Conservation (phyloP, 2,329 filamentous ascomycete species). For the Eutypa lata region DNA sequence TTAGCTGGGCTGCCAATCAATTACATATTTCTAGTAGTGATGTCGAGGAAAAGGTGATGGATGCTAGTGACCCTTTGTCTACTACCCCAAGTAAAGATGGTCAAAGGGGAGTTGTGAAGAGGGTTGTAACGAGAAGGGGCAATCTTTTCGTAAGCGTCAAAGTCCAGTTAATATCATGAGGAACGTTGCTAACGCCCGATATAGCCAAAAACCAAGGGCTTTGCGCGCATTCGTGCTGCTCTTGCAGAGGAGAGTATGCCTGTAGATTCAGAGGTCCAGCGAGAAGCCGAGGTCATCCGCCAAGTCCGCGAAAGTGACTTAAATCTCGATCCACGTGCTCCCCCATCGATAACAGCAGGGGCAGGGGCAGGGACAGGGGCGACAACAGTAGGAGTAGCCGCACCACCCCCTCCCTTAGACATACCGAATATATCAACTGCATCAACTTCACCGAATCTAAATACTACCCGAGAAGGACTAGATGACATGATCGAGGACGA, state of each 20-base stretch:
- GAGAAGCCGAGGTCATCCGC: conserved; percentile 92
- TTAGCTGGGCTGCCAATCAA: conserved; percentile 87
- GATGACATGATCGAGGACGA: conserved; percentile 71
- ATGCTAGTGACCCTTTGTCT: conserved; percentile 40
- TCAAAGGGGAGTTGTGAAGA: conserved; percentile 73
- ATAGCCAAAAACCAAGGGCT: conserved; percentile 93
- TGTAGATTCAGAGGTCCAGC: conserved; percentile 80
- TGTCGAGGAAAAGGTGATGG: conserved; percentile 65
- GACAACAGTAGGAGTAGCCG: background rate
- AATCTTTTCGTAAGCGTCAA: conserved; percentile 72
- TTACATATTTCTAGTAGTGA: conserved; percentile 80
- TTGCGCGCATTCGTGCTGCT: conserved; percentile 87
- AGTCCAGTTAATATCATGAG: background rate
- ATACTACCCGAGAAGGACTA: conserved; percentile 59
- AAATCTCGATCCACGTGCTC: conserved; percentile 47
- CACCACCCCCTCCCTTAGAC: conserved; percentile 36
- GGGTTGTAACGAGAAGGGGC: conserved; percentile 80
- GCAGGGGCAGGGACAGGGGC: too few relatives aligned
- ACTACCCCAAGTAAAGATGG: conserved; percentile 47
- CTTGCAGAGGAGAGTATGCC: conserved; percentile 85
- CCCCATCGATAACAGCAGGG: conserved; percentile 19
- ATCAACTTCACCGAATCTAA: conserved; percentile 65
- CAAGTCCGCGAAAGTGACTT: conserved; percentile 90
- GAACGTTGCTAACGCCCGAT: conserved; percentile 24
- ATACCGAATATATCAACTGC: conserved; percentile 52